Evolutionary conservation across 306 rosid genomes (phyloP).

Genomic region (Purshia tridentata): DNA sequence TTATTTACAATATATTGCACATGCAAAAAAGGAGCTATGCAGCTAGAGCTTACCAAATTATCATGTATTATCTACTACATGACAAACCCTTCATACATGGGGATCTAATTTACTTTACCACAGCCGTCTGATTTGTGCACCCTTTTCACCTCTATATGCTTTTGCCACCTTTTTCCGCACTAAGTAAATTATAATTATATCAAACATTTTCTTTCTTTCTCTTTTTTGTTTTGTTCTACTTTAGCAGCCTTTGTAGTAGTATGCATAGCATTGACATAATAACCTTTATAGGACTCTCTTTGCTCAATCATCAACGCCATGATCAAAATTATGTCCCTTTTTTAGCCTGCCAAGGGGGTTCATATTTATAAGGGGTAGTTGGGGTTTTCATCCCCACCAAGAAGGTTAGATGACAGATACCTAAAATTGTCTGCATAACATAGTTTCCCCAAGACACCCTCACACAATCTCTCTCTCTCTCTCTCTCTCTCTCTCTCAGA

Average conservation of each 20-base stretch:
- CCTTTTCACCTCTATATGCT: slow-evolving; percentile 1
- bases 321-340: slow-evolving; percentile 18
- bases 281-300: slow-evolving; percentile 20
- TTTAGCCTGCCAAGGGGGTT: background rate
- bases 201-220: background rate
- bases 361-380: slow-evolving; percentile 19
- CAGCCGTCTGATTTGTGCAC: background rate
- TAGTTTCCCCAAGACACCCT: background rate
- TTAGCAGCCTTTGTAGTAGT: slow-evolving; percentile 29
- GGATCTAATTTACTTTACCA: slow-evolving; percentile 12
- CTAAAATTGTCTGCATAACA: slow-evolving; percentile 1
- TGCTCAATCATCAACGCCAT: slow-evolving; percentile 46
- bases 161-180: slow-evolving; percentile 29
- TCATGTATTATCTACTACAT: background rate
- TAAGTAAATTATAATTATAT: background rate
- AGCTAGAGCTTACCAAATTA: background rate
- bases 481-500: slow-evolving; percentile 5
- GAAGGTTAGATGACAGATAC: slow-evolving; percentile 23
- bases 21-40: slow-evolving; percentile 13
- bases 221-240: background rate
- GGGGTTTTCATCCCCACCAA: slow-evolving; percentile 13
- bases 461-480: background rate
- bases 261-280: background rate
- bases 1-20: slow-evolving; percentile 19
- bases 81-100: slow-evolving; percentile 9